A percentile compares a stretch with the other conserved stretches of the same genome.
These are phyloP conservation scores for Fusarium protoensiforme DNA, from an alignment of 2,329 filamentous ascomycete genomes.

Conservation along the genomic window DNA sequence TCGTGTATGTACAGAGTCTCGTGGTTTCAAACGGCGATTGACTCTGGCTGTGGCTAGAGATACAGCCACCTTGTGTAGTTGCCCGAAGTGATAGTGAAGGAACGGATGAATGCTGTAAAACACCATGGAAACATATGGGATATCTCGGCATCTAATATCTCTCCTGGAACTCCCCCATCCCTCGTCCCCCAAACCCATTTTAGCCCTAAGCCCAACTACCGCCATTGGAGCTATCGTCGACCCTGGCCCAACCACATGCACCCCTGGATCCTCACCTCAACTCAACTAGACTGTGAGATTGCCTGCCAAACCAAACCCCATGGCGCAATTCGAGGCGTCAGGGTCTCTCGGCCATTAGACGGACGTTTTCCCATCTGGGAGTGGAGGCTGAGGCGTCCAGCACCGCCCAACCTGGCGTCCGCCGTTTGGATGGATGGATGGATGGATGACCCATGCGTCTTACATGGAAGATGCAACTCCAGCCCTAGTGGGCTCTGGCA, in stretches of 20 bases:
- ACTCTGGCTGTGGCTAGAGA: slow-evolving; percentile 9
- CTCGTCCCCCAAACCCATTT: not conserved
- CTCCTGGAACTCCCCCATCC: not conserved
- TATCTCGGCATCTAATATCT: not conserved
- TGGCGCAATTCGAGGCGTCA: slow-evolving; percentile 3
- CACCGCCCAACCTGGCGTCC: not conserved
- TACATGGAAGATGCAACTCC: slow-evolving; percentile 13
- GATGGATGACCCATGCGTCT: slow-evolving; percentile 12
- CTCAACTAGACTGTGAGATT: not conserved
- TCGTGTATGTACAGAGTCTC: not conserved
- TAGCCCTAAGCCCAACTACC: not conserved
- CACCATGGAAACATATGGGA: not conserved
- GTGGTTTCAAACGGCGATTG: not conserved
- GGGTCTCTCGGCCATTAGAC: slow-evolving; percentile 1
- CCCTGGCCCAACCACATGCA: not conserved
- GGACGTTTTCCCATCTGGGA: slow-evolving; percentile 5
- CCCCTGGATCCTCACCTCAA: not conserved
- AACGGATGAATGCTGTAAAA: not conserved
- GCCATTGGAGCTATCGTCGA: not conserved
- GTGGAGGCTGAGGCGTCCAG: slow-evolving; percentile 5
- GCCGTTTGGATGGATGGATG: not conserved
- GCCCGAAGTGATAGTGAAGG: not conserved
- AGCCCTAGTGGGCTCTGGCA: slow-evolving; percentile 24
- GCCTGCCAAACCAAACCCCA: not conserved
- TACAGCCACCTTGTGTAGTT: not conserved